Base-by-base conservation (phyloP, 176 grass and related monocot genomes). In the Lolium perenne region DNA sequence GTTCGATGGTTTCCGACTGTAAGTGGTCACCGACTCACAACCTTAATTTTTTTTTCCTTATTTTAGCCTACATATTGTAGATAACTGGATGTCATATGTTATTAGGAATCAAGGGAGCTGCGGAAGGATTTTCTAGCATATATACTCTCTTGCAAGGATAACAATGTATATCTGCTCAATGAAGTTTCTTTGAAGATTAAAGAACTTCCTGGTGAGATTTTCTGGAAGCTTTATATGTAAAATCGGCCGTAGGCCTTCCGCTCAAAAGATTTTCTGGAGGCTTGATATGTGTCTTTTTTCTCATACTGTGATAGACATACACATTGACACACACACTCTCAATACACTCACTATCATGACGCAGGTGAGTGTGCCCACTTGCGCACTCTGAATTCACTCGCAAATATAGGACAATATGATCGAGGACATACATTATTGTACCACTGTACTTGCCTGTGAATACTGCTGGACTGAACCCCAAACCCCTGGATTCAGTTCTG, bases 91-190 rank as follows among this genome's bases (percentile, higher is more conserved):
- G 6, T 2, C 6, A 50, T 40, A 7, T 74, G n/a, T 50, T 26
- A 7, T 51, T 49, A 74, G 71, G 71, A 74, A 49, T 26, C 71
- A 50, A 74, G 0, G 46, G 71, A 74, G 21, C 7, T 74, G 71
- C 71, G 71, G n/a, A 74, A 74, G 11, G 32, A 74, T 23, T 74
- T 74, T 74, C 46, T 74, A 7, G 71, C 71, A 74, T 74, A 50
- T 21, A 51, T 74, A 74, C 12, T 74, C 21, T 74, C 6, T 5
- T 16, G 43, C 46, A 9, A 6, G 46, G 22, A 49, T 50, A 0
- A 74, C 0, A 13, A 8, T 50, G 3, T n/a, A 6, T 0, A 0
- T 46, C 0, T 73, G 43, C 10, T n/a, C 1, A 0, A 6, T 0
- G 0, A 74, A 23, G n/a, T 74, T 16, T 50, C 45, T 4, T 22